Conservation (phyloP, 148 eudicot genomes). For the Fagopyrum tataricum region DNA sequence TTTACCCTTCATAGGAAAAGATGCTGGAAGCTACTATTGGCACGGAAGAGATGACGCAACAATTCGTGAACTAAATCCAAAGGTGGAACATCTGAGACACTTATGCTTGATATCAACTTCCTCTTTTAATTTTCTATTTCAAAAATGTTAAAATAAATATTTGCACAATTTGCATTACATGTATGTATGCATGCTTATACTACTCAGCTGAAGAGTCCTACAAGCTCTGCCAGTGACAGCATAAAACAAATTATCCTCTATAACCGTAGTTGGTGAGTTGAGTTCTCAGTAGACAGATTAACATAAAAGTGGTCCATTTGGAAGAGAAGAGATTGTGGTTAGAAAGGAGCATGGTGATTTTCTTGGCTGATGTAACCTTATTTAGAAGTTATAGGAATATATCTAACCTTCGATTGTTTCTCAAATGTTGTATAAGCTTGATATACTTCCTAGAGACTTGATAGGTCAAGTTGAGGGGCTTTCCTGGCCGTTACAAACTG, state of each 20-base stretch:
- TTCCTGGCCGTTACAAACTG: background rate
- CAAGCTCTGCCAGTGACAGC: background rate
- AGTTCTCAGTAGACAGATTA: background rate
- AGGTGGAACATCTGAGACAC: conserved; percentile 33
- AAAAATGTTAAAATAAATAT: background rate
- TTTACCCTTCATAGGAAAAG: conserved; percentile 49
- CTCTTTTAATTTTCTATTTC: background rate
- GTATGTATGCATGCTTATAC: background rate
- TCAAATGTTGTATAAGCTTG: background rate
- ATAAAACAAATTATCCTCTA: background rate
- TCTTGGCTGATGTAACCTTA: background rate
- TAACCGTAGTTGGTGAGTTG: background rate
- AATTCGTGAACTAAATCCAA: conserved; percentile 79
- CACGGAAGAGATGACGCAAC: conserved; percentile 84
- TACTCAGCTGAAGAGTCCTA: conserved; percentile 1
- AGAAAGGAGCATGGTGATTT: background rate
- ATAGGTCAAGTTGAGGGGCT: background rate
- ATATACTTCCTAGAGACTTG: background rate
- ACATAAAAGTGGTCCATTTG: background rate
- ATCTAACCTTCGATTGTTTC: background rate
- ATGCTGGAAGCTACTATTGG: conserved; percentile 67
- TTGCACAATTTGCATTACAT: background rate
- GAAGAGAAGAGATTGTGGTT: background rate
- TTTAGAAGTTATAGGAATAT: background rate
- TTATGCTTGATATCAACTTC: background rate